These are phyloP conservation scores for Fusarium nelsonii DNA, from an alignment of 2,329 filamentous ascomycete genomes.

Conservation along the genomic window DNA sequence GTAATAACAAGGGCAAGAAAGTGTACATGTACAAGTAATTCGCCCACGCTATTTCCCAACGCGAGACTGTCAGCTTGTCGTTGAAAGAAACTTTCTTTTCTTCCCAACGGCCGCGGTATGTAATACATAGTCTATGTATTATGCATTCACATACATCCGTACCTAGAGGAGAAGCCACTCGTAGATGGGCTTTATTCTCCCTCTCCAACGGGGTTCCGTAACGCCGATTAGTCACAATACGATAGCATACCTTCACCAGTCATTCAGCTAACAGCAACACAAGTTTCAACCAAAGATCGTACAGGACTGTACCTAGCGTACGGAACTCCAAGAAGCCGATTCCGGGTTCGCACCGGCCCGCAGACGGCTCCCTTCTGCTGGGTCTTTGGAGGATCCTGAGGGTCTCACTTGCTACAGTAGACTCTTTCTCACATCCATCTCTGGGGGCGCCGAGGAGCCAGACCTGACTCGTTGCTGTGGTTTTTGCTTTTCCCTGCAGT, in stretches of 20 bases:
- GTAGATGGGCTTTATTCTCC: neutral
- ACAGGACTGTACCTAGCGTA: conserved; percentile 16
- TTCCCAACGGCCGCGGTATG: neutral
- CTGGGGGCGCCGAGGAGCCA: neutral
- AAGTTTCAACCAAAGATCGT: neutral
- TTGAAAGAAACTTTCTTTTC: neutral
- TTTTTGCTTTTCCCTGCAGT: conserved; percentile 29
- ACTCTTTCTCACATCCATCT: neutral
- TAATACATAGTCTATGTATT: neutral
- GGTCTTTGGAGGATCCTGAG: conserved; percentile 2
- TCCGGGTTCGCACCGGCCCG: conserved; percentile 45
- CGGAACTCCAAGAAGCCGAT: conserved; percentile 40
- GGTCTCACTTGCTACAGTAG: neutral
- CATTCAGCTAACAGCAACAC: neutral
- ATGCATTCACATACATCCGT: too few species aligned
- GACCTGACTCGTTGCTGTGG: conserved; percentile 40
- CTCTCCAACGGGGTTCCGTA: conserved; percentile 15
- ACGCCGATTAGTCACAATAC: conserved; percentile 5
- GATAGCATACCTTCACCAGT: neutral
- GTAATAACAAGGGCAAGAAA: too few species aligned
- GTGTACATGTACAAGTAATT: too few species aligned
- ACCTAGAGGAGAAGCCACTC: neutral
- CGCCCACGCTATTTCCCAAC: too few species aligned
- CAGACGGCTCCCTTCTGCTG: conserved; percentile 11
- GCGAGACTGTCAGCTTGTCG: neutral